Base-by-base conservation (phyloP, 176 grass and related monocot species). In the Raddia distichophylla region DNA sequence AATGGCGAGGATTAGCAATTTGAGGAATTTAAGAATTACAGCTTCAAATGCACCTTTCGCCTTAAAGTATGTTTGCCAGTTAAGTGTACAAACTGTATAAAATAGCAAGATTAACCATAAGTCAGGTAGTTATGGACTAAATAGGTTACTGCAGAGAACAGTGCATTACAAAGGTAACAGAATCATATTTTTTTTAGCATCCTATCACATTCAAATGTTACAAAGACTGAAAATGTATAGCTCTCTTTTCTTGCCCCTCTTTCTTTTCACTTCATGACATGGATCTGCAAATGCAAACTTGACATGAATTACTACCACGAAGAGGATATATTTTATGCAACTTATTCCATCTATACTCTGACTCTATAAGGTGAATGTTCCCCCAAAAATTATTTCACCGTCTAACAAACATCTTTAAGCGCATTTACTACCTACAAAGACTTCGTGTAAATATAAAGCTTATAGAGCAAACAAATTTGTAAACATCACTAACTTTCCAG, bases 201-300 rank as follows among this genome's bases (percentile, higher is more conserved):
- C 15, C 54, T 33, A 52, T 27, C 27, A 37, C 10, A 64, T 48
- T 48, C 16, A 51, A 64, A 66, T 58, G 16, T 13, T 45, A 12
- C 13, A 37, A 77, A 80, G 18, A 86, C 12, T 33, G 60, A 5
- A 44, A 61, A 76, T 45, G 27, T 32, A 64, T 95, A 99, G 93
- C 96, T 99, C 96, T 93, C 79, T 91, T 76, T 88, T 95, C 71
- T 87, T 91, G 91, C 95, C 96, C 67, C 73, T 90, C 83, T 83
- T 99, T 27, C 93, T 89, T 81, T 84, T 95, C 68, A 99, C 96
- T 84, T 93, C 93, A 60, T 93, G 96, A 89, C 93, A 99, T 37
- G 93, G 90, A 83, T 99, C 96, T 99, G 80, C 75, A 82, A 58
- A 72, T 83, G 71, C 27, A 87, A 80, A 91, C 49, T 77, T 34